A percentile compares a stretch with the other conserved stretches of the same genome.
Conservation (phyloP, 192 early-diverging fungal genomes). For the Backusella circina region DNA sequence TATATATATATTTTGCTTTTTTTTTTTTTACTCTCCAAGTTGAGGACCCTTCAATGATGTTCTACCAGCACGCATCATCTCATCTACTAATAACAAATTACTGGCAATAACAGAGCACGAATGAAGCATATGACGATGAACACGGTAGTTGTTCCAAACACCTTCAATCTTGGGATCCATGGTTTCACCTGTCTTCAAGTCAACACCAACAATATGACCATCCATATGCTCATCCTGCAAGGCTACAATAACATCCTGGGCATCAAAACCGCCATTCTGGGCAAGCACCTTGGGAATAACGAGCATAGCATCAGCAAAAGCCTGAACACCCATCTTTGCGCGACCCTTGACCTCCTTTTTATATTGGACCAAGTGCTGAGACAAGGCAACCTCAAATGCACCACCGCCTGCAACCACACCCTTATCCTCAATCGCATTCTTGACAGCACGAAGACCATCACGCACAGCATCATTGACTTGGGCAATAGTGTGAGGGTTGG, state of each 20-base stretch:
- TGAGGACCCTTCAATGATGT: slow-evolving; percentile 38
- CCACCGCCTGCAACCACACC: slow-evolving; percentile 90
- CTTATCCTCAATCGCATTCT: slow-evolving; percentile 96
- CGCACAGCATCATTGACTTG: slow-evolving; percentile 98
- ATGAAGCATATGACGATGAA: slow-evolving; percentile 93
- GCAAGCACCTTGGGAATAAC: slow-evolving; percentile 97
- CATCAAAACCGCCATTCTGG: slow-evolving; percentile 92
- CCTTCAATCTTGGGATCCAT: slow-evolving; percentile 90
- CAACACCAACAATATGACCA: slow-evolving; percentile 90
- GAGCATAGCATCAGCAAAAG: slow-evolving; percentile 95
- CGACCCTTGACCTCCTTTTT: slow-evolving; percentile 87
- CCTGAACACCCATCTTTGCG: slow-evolving; percentile 94
- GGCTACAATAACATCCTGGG: slow-evolving; percentile 92
- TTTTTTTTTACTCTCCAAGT: slow-evolving; percentile 19
- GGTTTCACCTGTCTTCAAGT: slow-evolving; percentile 91
- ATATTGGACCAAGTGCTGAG: slow-evolving; percentile 82
- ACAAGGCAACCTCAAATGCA: slow-evolving; percentile 91
- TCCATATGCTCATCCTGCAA: slow-evolving; percentile 90
- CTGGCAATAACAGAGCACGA: slow-evolving; percentile 95
- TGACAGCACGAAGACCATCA: slow-evolving; percentile 96
- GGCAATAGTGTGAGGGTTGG: slow-evolving; percentile 87
- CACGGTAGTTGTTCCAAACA: slow-evolving; percentile 99
- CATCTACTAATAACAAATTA: slow-evolving; percentile 97
- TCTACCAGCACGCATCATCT: slow-evolving; percentile 83
- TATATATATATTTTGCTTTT: neutral